Evolutionary conservation across 208 protist species (phyloP), one percentile per base, ranked within the genome.

Genomic region (Zelonia costaricensis): DNA sequence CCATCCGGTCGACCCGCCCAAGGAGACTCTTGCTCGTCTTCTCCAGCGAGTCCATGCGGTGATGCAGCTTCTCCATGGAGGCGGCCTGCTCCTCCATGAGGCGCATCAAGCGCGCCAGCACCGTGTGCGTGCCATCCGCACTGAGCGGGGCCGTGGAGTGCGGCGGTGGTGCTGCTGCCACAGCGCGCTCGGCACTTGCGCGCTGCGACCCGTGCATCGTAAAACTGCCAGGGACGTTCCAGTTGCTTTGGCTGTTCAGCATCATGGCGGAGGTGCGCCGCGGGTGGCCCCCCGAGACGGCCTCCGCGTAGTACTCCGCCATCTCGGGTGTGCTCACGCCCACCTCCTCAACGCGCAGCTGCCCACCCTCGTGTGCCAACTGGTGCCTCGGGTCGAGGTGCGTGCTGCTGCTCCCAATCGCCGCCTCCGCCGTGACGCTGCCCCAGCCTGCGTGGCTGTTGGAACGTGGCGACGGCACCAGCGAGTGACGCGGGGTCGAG

Each of bases 241-340:
- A n/a, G 40, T 8, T 47, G 40, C 25, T 47, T 10, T 47, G 44
- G 22, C 27, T 12, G 28, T 30, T 60, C 12, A 56, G 44, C 10
- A 20, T 23, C n/a, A n/a, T 5, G 9, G 65, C 27, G 18, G 55
- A 62, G 20, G 31, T 25, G 33, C 27, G 45, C 38, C 16, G 39
- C 23, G 23, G 15, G n/a, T 27, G 27, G 13, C 49, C 49, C 13
- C 54, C 43, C 10, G 18, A 1, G n/a, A 39, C 28, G 42, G 16
- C 30, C 20, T 78, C 64, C 1, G 65, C 59, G 22, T 65, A 74
- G 43, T 78, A 78, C 54, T 78, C 72, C 20, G 72, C 72, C 72
- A 78, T 78, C 47, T 78, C 60, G 10, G 72, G 58, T 9, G 58
- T 78, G 58, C 72, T 78, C 0, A 78, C 72, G 20, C 72, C 72